Percentiles rank a stretch among this genome's conserved stretches.
These are phyloP conservation scores for Musa troglodytarum DNA, from an alignment of 176 grass and related monocot species.

Conservation along the genomic window DNA sequence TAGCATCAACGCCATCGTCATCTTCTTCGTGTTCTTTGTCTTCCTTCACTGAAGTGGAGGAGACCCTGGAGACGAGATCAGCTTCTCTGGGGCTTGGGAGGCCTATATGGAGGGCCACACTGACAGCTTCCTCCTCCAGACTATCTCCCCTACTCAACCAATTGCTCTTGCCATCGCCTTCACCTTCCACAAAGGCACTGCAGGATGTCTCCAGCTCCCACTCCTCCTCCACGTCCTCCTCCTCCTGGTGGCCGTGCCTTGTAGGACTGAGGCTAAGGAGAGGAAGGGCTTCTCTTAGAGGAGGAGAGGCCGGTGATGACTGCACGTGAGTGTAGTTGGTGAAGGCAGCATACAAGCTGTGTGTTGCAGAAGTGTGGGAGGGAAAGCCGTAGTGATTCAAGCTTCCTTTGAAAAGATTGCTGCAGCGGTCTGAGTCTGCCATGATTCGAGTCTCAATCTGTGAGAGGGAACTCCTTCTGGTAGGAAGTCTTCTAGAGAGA, in stretches of 20 bases:
- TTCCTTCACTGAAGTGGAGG: background rate
- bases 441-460: constrained; percentile 5
- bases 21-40: constrained; percentile 18
- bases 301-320: constrained; percentile 45
- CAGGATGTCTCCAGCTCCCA: background rate
- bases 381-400: background rate
- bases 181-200: background rate
- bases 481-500: too few relatives aligned
- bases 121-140: constrained; percentile 32
- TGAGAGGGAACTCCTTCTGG: background rate
- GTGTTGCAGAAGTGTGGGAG: constrained; percentile 4
- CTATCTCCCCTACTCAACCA: background rate
- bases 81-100: constrained; percentile 43
- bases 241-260: background rate
- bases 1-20: constrained; percentile 4
- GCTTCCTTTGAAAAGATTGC: constrained; percentile 27
- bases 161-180: background rate
- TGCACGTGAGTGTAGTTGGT: constrained; percentile 16
- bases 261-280: constrained; percentile 51
- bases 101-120: constrained; percentile 65
- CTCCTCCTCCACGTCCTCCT: background rate
- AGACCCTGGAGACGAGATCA: constrained; percentile 9
- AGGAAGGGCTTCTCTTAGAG: constrained; percentile 59
- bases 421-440: constrained; percentile 8
- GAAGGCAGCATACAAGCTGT: background rate